Evolutionary conservation across 2,329 filamentous ascomycete species (phyloP).

Genomic region (Fusarium proliferatum): DNA sequence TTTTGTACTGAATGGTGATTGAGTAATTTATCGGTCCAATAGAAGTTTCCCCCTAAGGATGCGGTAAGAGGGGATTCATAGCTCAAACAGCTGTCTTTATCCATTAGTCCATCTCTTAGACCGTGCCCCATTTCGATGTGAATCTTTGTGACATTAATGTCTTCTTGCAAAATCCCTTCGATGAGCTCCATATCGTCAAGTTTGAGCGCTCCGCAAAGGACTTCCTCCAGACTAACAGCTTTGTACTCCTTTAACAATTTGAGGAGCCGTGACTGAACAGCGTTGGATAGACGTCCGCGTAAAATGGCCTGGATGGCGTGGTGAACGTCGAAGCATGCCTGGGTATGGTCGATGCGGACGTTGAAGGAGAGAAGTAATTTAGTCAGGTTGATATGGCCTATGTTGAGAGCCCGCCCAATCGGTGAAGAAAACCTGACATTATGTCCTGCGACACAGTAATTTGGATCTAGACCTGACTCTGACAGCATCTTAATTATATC

Average conservation of each 20-base stretch:
- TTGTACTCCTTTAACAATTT: neutral
- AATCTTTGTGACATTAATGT: neutral
- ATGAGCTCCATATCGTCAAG: neutral
- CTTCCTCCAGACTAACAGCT: neutral
- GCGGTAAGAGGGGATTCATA: neutral
- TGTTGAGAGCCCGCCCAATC: neutral
- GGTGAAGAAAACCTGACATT: too few species aligned
- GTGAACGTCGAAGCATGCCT: too few species aligned
- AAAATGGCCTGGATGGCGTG: neutral
- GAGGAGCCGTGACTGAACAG: neutral
- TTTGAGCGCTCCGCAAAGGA: neutral
- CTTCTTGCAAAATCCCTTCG: neutral
- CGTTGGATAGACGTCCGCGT: neutral
- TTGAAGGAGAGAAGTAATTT: neutral
- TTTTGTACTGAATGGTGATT: neutral
- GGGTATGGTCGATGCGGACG: neutral
- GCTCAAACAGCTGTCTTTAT: too few species aligned
- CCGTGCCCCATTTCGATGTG: fast-evolving
- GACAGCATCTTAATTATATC: neutral
- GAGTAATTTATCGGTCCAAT: neutral
- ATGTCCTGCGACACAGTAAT: neutral
- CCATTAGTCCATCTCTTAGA: fast-evolving
- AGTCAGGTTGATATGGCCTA: neutral
- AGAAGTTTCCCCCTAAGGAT: neutral
- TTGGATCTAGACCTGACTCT: neutral